Percentiles rank a stretch among this genome's conserved stretches.
Evolutionary conservation across 371 early-diverging fungal species (phyloP).

Genomic region (Dichotomocladium elegans): DNA sequence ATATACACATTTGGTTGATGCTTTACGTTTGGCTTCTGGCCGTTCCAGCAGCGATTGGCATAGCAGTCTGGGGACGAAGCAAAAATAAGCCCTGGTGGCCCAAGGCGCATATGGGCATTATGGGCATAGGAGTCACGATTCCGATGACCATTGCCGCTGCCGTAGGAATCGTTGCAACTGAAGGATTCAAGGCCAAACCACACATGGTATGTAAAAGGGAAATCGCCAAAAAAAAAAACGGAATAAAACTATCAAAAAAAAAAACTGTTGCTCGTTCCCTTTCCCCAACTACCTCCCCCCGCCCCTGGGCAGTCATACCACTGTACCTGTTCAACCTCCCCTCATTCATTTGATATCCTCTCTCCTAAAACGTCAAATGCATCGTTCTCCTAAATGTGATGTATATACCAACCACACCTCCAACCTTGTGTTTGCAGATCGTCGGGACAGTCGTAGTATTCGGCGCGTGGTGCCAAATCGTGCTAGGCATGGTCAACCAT

Average conservation of each 20-base stretch:
- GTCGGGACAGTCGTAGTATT: conserved; percentile 24
- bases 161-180: conserved; percentile 16
- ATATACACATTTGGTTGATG: conserved; percentile 26
- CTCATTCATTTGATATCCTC: no score
- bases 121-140: conserved; percentile 21
- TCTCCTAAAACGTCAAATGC: no score
- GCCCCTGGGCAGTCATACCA: no score
- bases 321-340: no score
- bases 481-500: conserved; percentile 26
- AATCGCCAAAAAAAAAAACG: not conserved
- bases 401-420: no score
- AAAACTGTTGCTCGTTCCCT: no score
- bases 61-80: conserved; percentile 28
- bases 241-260: not conserved
- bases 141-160: conserved; percentile 21
- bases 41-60: conserved; percentile 24
- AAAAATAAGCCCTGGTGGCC: conserved; percentile 23
- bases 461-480: conserved; percentile 24
- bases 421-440: conserved; percentile 7
- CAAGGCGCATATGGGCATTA: conserved; percentile 33
- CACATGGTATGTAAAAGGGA: conserved; percentile 33
- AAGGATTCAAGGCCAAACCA: conserved; percentile 14
- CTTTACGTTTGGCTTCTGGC: conserved; percentile 28
- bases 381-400: no score
- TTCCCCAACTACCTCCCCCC: no score